Evolutionary conservation across 2,329 filamentous ascomycete genomes (phyloP), one percentile per base, ranked within the genome.

Genomic region (Cladophialophora chaetospira): DNA sequence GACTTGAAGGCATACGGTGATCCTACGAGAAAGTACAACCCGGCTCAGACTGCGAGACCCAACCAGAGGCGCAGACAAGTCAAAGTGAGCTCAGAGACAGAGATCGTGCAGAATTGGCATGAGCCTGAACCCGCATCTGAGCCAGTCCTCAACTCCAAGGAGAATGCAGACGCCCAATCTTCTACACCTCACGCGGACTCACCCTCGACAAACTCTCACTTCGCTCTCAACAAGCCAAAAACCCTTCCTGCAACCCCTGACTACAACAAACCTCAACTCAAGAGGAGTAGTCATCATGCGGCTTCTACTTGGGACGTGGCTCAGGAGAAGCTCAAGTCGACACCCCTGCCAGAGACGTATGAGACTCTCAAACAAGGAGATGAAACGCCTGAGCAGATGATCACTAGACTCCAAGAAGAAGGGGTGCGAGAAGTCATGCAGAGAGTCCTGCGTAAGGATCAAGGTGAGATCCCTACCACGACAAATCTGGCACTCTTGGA

Each of bases 311-410:
- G 19, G 19, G 15, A 49, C n/a, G n/a, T 29, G 33, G 38, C 19
- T n/a, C 46, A 11, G 28, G 25, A 25, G 42, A 51, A 33, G 11
- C 40, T 13, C n/a, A 13, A 11, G 40, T n/a, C 19, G 15, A 28
- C 38, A 11, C 40, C 29, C 45, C 50, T 19, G 6, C 44, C 53
- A 11, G 48, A 51, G n/a, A 60, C 57, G 11, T 60, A 53, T 29
- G 48, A 56, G n/a, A 56, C 48, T 19, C 46, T 60, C 21, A 60
- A 54, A 53, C 38, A 46, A 45, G 49, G 45, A 9, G 45, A 44
- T 19, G 57, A 60, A 31, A 60, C 43, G 19, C 53, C 57, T 4
- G 44, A 60, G 35, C 43, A 57, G 23, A 29, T 60, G 4, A 60
- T 60, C 11, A 36, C 43, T 13, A 53, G 57, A 19, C 57, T 60